Base-by-base conservation (phyloP, 768 basidiomycete species). In the Naematelia encephala region DNA sequence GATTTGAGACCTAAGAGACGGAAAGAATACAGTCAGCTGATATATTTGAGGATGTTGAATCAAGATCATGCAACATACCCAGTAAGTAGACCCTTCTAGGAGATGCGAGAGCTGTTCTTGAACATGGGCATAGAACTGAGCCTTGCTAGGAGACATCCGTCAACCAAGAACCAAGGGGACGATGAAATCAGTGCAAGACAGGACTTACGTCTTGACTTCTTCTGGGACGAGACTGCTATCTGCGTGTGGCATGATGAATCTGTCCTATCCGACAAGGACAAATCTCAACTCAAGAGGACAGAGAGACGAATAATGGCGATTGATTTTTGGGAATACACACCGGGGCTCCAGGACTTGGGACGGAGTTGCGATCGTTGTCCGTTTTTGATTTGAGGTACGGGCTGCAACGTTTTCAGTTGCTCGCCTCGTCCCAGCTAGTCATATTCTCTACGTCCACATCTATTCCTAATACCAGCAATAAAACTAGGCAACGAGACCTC, bases 1-100 rank as follows among this genome's bases (percentile, higher is more conserved):
- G 81, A 74, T 91, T 91, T n/a, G 91, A 84, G 43, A 94, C 82
- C 89, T 91, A n/a, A n/a, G n/a, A n/a, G n/a, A n/a, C n/a, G n/a
- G n/a, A n/a, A n/a, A n/a, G n/a, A n/a, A n/a, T n/a, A n/a, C 53
- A 53, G 27, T 47, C 21, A 14, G 56, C 44, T 52, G 8, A 27
- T 12, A 25, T 13, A 39, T n/a, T 4, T 42, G 8, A 39, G 34
- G 16, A 16, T 21, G 43, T 39, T 13, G 23, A 12, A 13, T n/a
- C 26, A n/a, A 19, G 5, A 21, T 19, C 30, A 47, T n/a, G n/a
- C 53, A 53, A 64, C 81, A 62, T 76, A 91, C 91, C 91, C 90
- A 93, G 70, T 86, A 82, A 56, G 84, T 79, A 66, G 91, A 84
- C 10, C 82, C 86, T 8, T 82, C 84, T 1, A 92, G 76, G 28